Base-by-base conservation (phyloP, 2,329 filamentous ascomycete species). In the Arthrinium phaeospermum region DNA sequence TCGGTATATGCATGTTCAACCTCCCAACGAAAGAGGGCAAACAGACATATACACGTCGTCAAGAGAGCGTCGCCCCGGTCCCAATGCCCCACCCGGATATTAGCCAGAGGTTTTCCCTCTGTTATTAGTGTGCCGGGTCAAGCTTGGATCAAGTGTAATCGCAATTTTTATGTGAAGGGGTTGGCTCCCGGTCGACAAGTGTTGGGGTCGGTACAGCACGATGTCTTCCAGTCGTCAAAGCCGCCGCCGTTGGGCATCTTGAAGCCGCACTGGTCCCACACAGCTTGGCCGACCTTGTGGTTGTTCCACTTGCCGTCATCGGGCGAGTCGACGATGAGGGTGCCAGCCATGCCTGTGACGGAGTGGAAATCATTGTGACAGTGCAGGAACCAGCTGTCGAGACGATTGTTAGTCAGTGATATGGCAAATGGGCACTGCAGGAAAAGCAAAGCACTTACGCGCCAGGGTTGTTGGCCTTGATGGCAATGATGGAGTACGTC, bases 161-260 rank as follows among this genome's bases (percentile, higher is more conserved):
- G 3, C 46, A 49, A 19, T 46, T 10, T 41, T 51, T 51, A 51
- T 27, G 53, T 61, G 30, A n/a, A 37, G 0, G 53, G 53, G 16
- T 12, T 19, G 0, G 57, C 2, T 13, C 8, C 57, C 4, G 34
- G 34, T 1, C 19, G 4, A 73, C 69, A 70, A 7, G 44, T 46
- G 24, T 71, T 49, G 37, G 53, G 53, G 22, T 68, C 34, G 75
- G 69, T 76, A 79, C 71, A 76, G 81, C 34, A 77, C 73, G 67
- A 78, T 76, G 69, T 80, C 80, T 16, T 71, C 72, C 27, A 71
- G 24, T 71, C 69, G 19, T 41, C 14, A 27, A 24, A 71, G 37
- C 53, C 69, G 16, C 69, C 69, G 19, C 69, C 69, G 69, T 44
- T 64, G 24, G 34, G 37, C 41, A 57, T 71, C 69, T 71, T 67